Conservation (phyloP, 192 early-diverging fungal species). For the Phycomyces nitens region DNA sequence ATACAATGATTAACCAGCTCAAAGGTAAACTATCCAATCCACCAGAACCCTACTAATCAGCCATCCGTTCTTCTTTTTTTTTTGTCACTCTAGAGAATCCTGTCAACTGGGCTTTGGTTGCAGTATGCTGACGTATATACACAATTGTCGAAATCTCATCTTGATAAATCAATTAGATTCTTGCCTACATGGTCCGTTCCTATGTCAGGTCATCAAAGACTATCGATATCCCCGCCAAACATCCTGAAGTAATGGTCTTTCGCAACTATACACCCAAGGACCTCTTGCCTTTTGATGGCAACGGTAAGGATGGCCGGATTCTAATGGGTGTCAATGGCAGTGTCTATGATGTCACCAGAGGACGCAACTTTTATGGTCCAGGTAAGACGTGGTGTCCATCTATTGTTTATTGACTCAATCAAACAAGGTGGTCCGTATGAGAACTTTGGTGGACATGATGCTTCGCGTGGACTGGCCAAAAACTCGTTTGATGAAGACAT, state of each 20-base stretch:
- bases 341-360: slow-evolving; percentile 87
- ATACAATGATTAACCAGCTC: no score
- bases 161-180: slow-evolving; percentile 18
- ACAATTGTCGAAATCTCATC: neutral
- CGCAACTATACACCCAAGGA: slow-evolving; percentile 78
- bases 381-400: slow-evolving; percentile 37
- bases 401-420: slow-evolving; percentile 1
- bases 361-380: slow-evolving; percentile 89
- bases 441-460: slow-evolving; percentile 94
- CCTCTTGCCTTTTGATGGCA: slow-evolving; percentile 72
- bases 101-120: slow-evolving; percentile 65
- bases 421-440: slow-evolving; percentile 81
- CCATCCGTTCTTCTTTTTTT: no score
- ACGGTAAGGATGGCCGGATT: slow-evolving; percentile 56
- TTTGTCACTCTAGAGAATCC: slow-evolving; percentile 66
- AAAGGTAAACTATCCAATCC: no score
- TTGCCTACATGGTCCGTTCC: slow-evolving; percentile 50
- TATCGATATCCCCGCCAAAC: slow-evolving; percentile 30
- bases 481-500: slow-evolving; percentile 79
- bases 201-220: slow-evolving; percentile 35
- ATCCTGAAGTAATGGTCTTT: slow-evolving; percentile 58
- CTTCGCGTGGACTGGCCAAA: slow-evolving; percentile 91
- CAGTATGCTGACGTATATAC: slow-evolving; percentile 22
- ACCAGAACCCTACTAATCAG: no score
- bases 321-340: slow-evolving; percentile 79